Evolutionary conservation across 306 rosid species (phyloP), one percentile per base, ranked within the genome.

Genomic region (Begonia masoniana): DNA sequence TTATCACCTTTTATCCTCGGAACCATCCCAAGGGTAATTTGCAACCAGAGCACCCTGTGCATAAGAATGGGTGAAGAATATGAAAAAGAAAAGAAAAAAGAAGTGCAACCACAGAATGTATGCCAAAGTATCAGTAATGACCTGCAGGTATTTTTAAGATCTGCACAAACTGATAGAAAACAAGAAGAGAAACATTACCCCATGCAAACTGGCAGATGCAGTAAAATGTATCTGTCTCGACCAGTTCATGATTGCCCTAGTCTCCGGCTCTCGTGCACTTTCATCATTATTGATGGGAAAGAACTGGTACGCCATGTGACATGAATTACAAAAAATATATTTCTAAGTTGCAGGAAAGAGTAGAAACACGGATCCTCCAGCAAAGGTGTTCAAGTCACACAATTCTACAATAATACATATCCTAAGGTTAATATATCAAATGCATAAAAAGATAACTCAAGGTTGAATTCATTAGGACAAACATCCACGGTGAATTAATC

Each of bases 11-110:
- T 81, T 77, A 60, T 86, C 82, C 10, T 52, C 70, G 21, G 86
- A 73, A 51, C 94, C 97, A 68, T 91, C 97, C 97, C 97, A 91
- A 24, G 96, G 97, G 72, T 83, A 91, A 75, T 86, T 91, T 69
- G 97, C 97, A 71, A 91, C 97, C 53, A 91, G 86, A 52, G 96
- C 96, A 23, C 94, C 97, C 97, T 91, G 76, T 57, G 41, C 53
- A 55, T 17, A 70, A 59, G 56, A 54, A 50, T 12, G 58, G 39
- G 41, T 11, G 49, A 39, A 48, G 43, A 23, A 11, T 10, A n/a
- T 10, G 35, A 53, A 10, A 13, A 42, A 50, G 21, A 13, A 31
- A 5, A 9, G 35, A 53, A 10, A 13, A 42, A 50, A 41, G 10
- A 31, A 5, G 39, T 31, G 7, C 39, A 5, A 31, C 39, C 39